Evolutionary conservation across 202 grass and related monocot species (phyloP).

Genomic region (Hordeum pubiflorum): DNA sequence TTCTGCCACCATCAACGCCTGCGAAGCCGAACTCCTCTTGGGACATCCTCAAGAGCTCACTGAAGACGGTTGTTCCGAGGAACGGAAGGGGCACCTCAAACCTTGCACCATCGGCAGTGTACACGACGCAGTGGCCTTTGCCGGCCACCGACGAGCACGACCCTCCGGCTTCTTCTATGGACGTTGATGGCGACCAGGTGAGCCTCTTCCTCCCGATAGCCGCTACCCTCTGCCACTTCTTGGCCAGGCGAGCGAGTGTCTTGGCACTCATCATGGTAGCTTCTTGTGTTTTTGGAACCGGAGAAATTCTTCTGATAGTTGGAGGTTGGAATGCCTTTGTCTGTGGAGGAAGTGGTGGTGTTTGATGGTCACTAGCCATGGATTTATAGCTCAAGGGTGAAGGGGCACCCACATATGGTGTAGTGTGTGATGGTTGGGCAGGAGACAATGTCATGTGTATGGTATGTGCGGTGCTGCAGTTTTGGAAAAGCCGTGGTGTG

Average conservation of each 20-base stretch:
- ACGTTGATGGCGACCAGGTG: neutral
- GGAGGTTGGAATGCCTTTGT: neutral
- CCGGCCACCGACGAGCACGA: neutral
- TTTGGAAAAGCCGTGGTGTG: neutral
- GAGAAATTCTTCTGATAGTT: neutral
- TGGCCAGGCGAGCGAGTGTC: slow-evolving; percentile 32
- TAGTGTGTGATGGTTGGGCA: neutral
- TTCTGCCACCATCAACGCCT: neutral
- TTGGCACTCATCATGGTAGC: slow-evolving; percentile 39
- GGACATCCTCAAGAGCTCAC: neutral
- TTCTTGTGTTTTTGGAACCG: neutral
- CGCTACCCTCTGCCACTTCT: slow-evolving; percentile 45
- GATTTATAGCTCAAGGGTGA: slow-evolving; percentile 35
- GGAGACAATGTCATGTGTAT: slow-evolving; percentile 23
- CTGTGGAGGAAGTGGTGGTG: neutral
- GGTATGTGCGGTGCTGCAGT: slow-evolving; percentile 14
- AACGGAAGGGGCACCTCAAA: neutral
- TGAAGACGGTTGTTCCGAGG: neutral
- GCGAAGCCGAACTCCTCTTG: neutral
- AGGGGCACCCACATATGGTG: neutral
- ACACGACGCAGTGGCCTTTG: neutral
- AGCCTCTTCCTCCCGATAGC: slow-evolving; percentile 19
- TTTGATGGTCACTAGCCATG: neutral
- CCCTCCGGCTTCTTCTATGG: neutral
- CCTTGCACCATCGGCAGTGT: neutral